Percentiles rank a stretch among this genome's conserved stretches.
These are phyloP conservation scores for Colletotrichum camelliae DNA, from an alignment of 2,329 filamentous ascomycete species.

Conservation along the genomic window DNA sequence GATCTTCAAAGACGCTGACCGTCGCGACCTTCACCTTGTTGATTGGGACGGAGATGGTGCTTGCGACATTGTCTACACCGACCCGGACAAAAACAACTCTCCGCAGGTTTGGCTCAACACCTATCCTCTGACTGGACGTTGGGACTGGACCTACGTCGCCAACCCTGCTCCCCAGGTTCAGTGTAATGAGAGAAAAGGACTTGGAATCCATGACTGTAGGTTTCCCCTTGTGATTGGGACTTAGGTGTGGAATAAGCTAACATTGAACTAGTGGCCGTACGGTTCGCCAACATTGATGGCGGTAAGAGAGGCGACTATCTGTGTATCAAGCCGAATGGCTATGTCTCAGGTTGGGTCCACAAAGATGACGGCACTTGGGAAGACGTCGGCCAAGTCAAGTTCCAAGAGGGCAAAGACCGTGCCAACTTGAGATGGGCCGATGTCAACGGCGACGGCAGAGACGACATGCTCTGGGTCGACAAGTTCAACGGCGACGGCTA, in stretches of 20 bases:
- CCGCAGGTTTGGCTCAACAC: slow-evolving; percentile 32
- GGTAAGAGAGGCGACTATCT: slow-evolving; percentile 35
- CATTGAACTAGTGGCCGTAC: slow-evolving; percentile 22
- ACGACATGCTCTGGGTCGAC: slow-evolving; percentile 39
- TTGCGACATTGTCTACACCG: slow-evolving; percentile 36
- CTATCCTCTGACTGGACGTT: neutral
- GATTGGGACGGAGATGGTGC: slow-evolving; percentile 43
- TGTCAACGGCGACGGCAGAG: slow-evolving; percentile 40
- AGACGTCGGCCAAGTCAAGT: slow-evolving; percentile 33
- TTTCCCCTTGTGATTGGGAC: fast-evolving
- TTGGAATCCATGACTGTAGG: slow-evolving; percentile 28
- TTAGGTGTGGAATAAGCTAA: neutral
- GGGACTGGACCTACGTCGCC: neutral
- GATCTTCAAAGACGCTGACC: slow-evolving; percentile 20
- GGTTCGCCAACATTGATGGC: slow-evolving; percentile 36
- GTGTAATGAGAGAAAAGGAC: slow-evolving; percentile 30
- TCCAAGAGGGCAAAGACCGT: slow-evolving; percentile 32
- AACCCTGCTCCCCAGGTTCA: slow-evolving; percentile 2
- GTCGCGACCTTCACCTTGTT: slow-evolving; percentile 33
- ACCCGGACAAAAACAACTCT: slow-evolving; percentile 27
- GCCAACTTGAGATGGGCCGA: slow-evolving; percentile 42
- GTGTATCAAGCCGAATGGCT: slow-evolving; percentile 34
- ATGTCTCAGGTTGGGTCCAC: slow-evolving; percentile 28
- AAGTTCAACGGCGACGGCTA: slow-evolving; percentile 36
- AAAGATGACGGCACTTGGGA: slow-evolving; percentile 19